A percentile compares a stretch with the other conserved stretches of the same genome.
phyloP scores from a whole-genome alignment of 805 yeast species.

The Candida sakaeoensis region DNA sequence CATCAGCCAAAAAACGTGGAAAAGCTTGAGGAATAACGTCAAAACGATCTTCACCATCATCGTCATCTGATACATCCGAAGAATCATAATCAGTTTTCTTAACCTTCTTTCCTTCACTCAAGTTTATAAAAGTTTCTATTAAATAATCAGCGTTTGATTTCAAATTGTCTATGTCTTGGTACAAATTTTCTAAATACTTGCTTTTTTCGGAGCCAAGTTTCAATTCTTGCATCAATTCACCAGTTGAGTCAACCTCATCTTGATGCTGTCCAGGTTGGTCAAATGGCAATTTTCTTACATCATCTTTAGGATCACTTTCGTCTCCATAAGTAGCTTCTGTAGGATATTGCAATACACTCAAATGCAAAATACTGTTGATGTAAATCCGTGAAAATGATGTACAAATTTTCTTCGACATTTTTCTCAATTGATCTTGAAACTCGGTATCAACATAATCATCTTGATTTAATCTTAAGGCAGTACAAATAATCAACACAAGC shows the following conservation, averaged over 20 bases:
- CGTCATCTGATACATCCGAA: conserved; percentile 34
- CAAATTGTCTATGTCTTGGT: conserved; percentile 35
- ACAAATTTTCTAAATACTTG: conserved; percentile 34
- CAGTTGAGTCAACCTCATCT: no score
- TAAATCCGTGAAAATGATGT: conserved; percentile 58
- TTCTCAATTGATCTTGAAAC: conserved; percentile 44
- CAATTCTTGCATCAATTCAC: neutral
- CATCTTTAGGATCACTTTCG: neutral
- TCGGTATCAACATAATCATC: conserved; percentile 47
- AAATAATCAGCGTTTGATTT: conserved; percentile 28
- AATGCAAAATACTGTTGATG: conserved; percentile 60
- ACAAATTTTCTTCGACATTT: conserved; percentile 49
- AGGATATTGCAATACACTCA: conserved; percentile 38
- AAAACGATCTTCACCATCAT: conserved; percentile 31
- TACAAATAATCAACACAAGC: conserved; percentile 49
- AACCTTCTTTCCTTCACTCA: conserved; percentile 32
- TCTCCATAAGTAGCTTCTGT: conserved; percentile 13
- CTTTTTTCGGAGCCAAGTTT: neutral
- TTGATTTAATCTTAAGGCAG: conserved; percentile 51
- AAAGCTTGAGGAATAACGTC: conserved; percentile 57
- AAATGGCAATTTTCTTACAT: neutral
- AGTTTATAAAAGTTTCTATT: conserved; percentile 25
- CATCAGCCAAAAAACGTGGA: conserved; percentile 64
- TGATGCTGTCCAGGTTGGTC: neutral
- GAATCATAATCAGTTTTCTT: conserved; percentile 33